Evolutionary conservation across 1,139 yeast genomes (phyloP).

Genomic region (Taphrina wiesneri): DNA sequence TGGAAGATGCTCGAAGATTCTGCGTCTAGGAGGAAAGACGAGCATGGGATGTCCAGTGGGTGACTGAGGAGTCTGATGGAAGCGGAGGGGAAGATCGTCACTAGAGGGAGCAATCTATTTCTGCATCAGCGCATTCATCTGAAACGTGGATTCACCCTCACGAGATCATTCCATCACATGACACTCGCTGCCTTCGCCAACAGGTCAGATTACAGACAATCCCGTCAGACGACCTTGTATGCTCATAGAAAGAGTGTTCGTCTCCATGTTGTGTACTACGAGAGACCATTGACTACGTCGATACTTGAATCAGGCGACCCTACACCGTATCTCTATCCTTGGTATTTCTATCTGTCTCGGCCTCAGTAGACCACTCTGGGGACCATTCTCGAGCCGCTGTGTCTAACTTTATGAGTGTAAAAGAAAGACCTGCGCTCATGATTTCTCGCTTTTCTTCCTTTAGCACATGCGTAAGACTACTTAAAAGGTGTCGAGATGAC

Average conservation of each 20-base stretch:
- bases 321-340: too few relatives aligned
- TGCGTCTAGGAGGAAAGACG: neutral
- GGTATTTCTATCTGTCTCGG: neutral
- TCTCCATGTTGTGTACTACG: too few relatives aligned
- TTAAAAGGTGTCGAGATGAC: neutral
- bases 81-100: too few relatives aligned
- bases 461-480: conserved; percentile 3
- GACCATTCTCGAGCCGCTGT: neutral
- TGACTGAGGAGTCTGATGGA: too few relatives aligned
- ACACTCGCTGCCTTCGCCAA: neutral
- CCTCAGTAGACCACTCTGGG: neutral
- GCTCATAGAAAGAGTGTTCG: too few relatives aligned
- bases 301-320: too few relatives aligned
- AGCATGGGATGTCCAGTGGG: too few relatives aligned
- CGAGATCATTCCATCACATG: neutral
- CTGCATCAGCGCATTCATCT: neutral
- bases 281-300: too few relatives aligned
- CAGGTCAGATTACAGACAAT: neutral
- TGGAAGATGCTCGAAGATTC: neutral
- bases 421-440: neutral
- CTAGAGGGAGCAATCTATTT: neutral
- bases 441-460: conserved; percentile 7
- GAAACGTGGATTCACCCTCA: neutral
- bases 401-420: neutral
- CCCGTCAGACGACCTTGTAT: too few relatives aligned